Evolutionary conservation across 148 eudicot genomes (phyloP).

Genomic region (Rhododendron ovatum): DNA sequence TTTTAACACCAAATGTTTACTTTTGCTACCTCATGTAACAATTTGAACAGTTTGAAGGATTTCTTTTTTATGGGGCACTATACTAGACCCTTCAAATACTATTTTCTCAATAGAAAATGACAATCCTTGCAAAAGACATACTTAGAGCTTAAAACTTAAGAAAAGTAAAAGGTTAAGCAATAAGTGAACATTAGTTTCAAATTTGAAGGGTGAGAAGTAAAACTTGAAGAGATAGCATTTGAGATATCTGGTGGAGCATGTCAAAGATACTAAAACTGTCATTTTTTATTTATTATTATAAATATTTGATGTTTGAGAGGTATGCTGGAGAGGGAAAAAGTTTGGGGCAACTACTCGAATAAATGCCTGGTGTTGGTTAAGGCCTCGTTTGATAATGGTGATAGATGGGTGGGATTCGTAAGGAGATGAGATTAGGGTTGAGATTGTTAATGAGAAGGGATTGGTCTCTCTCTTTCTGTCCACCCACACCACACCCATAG

Average conservation of each 20-base stretch:
- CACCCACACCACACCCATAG: too few relatives aligned
- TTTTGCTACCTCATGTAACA: neutral
- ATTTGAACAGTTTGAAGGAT: neutral
- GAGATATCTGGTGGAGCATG: neutral
- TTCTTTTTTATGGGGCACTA: neutral
- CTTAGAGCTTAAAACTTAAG: neutral
- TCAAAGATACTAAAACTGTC: neutral
- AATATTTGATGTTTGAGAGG: neutral
- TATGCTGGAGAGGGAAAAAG: neutral
- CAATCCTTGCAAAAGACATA: neutral
- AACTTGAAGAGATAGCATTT: neutral
- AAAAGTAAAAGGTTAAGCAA: neutral
- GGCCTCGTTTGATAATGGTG: too few relatives aligned
- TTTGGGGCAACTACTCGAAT: neutral
- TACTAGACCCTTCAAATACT: neutral
- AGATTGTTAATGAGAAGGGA: too few relatives aligned
- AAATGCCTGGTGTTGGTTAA: neutral
- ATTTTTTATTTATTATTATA: neutral
- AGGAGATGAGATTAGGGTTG: too few relatives aligned
- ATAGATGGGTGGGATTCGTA: too few relatives aligned
- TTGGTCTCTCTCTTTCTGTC: too few relatives aligned
- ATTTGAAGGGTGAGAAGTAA: neutral
- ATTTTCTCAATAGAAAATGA: neutral
- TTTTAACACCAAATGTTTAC: neutral
- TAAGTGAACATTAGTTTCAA: neutral